These are phyloP conservation scores for Thymus quinquecostatus DNA, from an alignment of 257 asterid species.

Conservation along the genomic window DNA sequence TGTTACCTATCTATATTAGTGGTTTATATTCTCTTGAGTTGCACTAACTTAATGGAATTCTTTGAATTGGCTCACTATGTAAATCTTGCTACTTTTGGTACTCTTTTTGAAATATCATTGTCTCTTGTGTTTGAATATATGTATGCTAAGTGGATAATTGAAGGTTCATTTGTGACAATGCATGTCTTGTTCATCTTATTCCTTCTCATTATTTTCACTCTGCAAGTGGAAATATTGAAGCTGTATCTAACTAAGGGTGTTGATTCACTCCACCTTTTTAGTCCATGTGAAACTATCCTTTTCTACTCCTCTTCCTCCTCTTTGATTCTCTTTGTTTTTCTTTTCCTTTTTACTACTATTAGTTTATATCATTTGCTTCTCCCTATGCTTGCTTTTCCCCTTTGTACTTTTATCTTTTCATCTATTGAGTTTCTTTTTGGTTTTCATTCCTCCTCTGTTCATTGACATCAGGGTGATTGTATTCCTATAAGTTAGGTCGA, in stretches of 20 bases:
- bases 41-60: constrained; percentile 22
- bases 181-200: constrained; percentile 26
- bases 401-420: constrained; percentile 35
- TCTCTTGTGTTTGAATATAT: constrained; percentile 5
- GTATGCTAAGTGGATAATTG: constrained; percentile 5
- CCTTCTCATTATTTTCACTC: constrained; percentile 26
- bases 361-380: constrained; percentile 33
- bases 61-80: constrained; percentile 20
- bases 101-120: constrained; percentile 18
- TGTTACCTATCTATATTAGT: constrained; percentile 8
- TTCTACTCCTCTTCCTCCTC: constrained; percentile 35
- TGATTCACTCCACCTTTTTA: constrained; percentile 49
- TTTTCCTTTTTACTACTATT: constrained; percentile 6
- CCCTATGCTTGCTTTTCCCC: constrained; percentile 41
- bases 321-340: constrained; percentile 17
- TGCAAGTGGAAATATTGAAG: constrained; percentile 41
- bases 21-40: constrained; percentile 27
- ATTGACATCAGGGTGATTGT: constrained; percentile 38
- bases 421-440: constrained; percentile 32
- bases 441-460: constrained; percentile 30
- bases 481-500: constrained; percentile 27
- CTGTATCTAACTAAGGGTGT: constrained; percentile 38
- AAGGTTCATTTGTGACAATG: constrained; percentile 26
- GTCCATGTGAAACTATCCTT: constrained; percentile 59
- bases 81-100: constrained; percentile 26